Percentiles rank a stretch among this genome's conserved stretches.
Conservation (phyloP, 2,329 filamentous ascomycete species). For the Chalaropsis ovoidea region DNA sequence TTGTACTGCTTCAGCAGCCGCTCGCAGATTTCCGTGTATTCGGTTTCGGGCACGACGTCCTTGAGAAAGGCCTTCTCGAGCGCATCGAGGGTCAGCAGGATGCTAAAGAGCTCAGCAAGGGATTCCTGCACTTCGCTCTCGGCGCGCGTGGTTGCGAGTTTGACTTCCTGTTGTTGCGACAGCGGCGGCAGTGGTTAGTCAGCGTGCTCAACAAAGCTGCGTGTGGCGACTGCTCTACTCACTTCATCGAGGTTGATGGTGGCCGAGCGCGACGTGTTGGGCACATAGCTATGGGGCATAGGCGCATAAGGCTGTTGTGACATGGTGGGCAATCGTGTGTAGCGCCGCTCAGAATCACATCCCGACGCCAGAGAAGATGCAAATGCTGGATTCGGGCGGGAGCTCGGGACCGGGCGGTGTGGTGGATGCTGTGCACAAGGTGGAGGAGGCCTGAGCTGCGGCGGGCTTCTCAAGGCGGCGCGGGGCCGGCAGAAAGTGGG, state of each 20-base stretch:
- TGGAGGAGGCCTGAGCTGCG: background rate
- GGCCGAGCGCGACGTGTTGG: constrained; percentile 69
- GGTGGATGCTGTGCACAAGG: too few species aligned
- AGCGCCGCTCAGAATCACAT: constrained; percentile 17
- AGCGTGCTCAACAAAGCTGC: constrained; percentile 8
- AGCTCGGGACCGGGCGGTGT: too few species aligned
- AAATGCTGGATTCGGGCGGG: too few species aligned
- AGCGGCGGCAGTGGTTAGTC: background rate
- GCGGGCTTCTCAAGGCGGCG: background rate
- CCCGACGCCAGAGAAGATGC: background rate
- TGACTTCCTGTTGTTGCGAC: constrained; percentile 60
- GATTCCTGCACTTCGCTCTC: constrained; percentile 94
- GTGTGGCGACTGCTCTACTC: constrained; percentile 27
- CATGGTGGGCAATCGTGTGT: constrained; percentile 31
- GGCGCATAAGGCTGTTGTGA: constrained; percentile 69
- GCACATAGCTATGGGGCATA: constrained; percentile 83
- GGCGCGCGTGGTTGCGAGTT: constrained; percentile 72
- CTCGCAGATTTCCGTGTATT: constrained; percentile 95
- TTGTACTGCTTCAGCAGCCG: constrained; percentile 93
- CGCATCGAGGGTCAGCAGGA: constrained; percentile 89
- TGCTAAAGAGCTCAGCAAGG: constrained; percentile 93
- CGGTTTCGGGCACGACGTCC: constrained; percentile 80
- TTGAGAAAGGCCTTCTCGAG: constrained; percentile 95
- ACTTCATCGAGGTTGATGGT: constrained; percentile 93
- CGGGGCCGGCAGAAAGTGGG: constrained; percentile 20